These are phyloP conservation scores for Mortierella sp. DNA, from an alignment of 371 early-diverging fungal species.

Conservation along the genomic window DNA sequence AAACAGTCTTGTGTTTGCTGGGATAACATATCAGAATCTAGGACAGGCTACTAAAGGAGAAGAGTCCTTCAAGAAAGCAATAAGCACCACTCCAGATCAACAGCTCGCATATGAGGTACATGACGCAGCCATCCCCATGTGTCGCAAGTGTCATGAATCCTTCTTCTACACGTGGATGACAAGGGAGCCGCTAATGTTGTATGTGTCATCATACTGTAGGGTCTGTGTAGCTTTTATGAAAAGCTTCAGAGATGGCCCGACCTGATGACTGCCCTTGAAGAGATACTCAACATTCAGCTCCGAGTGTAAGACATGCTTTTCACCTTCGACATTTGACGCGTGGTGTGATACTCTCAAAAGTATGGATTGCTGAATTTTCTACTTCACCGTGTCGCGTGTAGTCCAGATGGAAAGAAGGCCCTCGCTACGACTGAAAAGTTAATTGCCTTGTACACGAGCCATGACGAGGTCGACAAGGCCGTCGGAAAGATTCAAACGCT, in stretches of 20 bases:
- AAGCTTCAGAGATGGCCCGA: conserved; percentile 58
- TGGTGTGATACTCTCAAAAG: not conserved
- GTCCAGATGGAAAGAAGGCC: conserved; percentile 67
- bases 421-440: conserved; percentile 69
- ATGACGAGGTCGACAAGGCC: conserved; percentile 53
- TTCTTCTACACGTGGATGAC: no score
- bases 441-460: conserved; percentile 60
- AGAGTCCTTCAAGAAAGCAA: conserved; percentile 75
- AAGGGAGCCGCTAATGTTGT: no score
- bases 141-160: no score
- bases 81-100: conserved; percentile 64
- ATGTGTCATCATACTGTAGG: conserved; percentile 47
- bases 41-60: conserved; percentile 73
- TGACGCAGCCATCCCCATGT: not conserved
- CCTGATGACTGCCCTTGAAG: conserved; percentile 48
- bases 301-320: conserved; percentile 44
- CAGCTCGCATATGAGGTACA: conserved; percentile 84
- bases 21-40: conserved; percentile 78
- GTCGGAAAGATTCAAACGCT: conserved; percentile 64
- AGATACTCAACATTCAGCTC: conserved; percentile 50
- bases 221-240: conserved; percentile 69
- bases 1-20: conserved; percentile 77
- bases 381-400: conserved; percentile 4
- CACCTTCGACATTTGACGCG: no score
- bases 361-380: not conserved